Conservation (phyloP, 176 grass and related monocot species). For the Dactylis glomerata region DNA sequence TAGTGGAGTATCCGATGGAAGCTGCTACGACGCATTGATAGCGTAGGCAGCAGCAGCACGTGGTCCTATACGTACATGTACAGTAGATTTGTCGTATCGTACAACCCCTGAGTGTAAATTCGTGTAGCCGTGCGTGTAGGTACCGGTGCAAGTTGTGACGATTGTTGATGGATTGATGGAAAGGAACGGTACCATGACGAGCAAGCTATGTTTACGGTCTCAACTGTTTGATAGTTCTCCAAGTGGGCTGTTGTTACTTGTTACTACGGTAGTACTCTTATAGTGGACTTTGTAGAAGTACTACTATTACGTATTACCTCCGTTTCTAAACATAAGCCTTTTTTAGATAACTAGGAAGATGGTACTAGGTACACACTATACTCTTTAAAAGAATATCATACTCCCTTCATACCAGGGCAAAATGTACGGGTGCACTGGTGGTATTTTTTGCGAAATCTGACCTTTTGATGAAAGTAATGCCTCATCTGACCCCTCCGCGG, state of each 20-base stretch:
- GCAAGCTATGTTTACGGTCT: background rate
- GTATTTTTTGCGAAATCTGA: no score
- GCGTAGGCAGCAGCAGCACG: background rate
- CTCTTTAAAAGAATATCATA: no score
- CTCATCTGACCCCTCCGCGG: no score
- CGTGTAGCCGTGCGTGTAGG: background rate
- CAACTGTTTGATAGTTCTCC: background rate
- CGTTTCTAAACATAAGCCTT: no score
- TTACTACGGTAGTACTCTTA: background rate
- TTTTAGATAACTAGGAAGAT: no score
- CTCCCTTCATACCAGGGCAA: no score
- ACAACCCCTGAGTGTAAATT: background rate
- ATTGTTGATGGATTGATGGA: background rate
- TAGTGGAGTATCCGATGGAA: slow-evolving; percentile 4
- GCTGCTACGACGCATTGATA: background rate
- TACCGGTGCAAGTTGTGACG: background rate
- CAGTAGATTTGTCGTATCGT: background rate
- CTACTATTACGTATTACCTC: no score
- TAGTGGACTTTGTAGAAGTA: background rate
- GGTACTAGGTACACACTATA: no score
- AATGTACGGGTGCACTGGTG: no score
- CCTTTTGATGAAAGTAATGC: no score
- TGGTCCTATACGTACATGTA: background rate
- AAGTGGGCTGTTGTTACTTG: background rate
- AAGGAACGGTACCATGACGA: background rate